Evolutionary conservation across 139 green algal species (phyloP).

Genomic region (Astrephomene gubernaculifera): DNA sequence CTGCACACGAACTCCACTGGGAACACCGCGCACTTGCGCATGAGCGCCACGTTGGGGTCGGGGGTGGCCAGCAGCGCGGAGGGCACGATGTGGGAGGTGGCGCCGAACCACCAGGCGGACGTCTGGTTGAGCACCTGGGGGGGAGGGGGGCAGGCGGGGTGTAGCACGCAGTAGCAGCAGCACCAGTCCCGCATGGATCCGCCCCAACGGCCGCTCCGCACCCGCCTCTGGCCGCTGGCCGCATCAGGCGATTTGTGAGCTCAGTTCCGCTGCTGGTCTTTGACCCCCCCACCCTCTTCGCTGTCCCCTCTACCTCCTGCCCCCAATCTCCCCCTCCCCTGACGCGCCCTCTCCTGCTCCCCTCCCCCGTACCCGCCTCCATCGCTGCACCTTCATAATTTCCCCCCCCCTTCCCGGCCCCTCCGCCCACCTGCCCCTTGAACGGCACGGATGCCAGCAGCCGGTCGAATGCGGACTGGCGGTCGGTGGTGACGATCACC

Average conservation of each 20-base stretch:
- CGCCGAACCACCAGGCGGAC: slow-evolving; percentile 94
- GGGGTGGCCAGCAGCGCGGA: slow-evolving; percentile 89
- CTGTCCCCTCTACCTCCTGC: too few relatives aligned
- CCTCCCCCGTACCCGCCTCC: not conserved
- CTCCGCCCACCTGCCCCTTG: slow-evolving; percentile 84
- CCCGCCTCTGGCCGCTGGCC: too few relatives aligned
- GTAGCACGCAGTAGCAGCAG: not conserved
- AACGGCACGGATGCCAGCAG: slow-evolving; percentile 93
- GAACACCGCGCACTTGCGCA: slow-evolving; percentile 95
- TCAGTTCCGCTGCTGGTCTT: too few relatives aligned
- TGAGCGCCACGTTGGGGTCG: slow-evolving; percentile 95
- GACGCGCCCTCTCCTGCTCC: not conserved
- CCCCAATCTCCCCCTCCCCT: too few relatives aligned
- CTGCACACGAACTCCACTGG: slow-evolving; percentile 98
- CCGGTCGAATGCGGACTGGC: slow-evolving; percentile 97
- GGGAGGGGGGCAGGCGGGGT: not conserved
- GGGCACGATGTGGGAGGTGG: slow-evolving; percentile 89
- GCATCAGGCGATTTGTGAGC: too few relatives aligned
- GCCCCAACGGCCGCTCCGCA: too few relatives aligned
- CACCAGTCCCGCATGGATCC: too few relatives aligned
- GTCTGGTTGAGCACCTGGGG: slow-evolving; percentile 96
- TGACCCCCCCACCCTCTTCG: too few relatives aligned
- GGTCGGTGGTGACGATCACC: slow-evolving; percentile 96
- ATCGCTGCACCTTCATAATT: too few relatives aligned
- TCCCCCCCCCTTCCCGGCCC: not conserved